Conservation (phyloP, 176 grass and related monocot genomes). For the Oryza meyeriana region DNA sequence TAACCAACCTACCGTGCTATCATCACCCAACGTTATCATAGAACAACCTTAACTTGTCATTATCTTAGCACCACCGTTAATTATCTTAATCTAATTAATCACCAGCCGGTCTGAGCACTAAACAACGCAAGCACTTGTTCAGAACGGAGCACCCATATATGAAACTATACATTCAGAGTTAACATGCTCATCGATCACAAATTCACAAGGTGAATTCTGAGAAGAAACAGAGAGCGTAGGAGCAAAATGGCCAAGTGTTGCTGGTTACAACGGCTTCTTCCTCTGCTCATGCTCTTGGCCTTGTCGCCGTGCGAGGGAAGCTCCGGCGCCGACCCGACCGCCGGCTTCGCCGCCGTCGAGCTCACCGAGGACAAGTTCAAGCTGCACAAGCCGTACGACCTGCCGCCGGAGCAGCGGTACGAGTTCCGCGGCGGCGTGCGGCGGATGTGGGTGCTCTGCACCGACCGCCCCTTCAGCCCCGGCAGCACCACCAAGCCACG, state of each 20-base stretch:
- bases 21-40: not conserved
- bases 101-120: too few relatives aligned
- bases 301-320: not conserved
- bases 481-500: slow-evolving; percentile 34
- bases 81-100: not conserved
- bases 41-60: not conserved
- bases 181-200: not conserved
- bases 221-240: not conserved
- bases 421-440: slow-evolving; percentile 31
- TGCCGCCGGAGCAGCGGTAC: slow-evolving; percentile 27
- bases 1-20: not conserved
- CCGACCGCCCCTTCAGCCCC: slow-evolving; percentile 30
- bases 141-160: not conserved
- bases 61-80: not conserved
- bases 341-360: slow-evolving; percentile 36
- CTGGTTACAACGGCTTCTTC: not conserved
- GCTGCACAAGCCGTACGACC: slow-evolving; percentile 40
- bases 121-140: not conserved
- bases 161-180: not conserved
- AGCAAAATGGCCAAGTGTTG: not conserved
- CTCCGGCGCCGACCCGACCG: slow-evolving; percentile 22
- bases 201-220: not conserved
- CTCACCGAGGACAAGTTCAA: slow-evolving; percentile 36
- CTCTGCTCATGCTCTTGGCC: not conserved
- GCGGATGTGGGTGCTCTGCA: slow-evolving; percentile 45